A percentile compares a stretch with the other conserved stretches of the same genome.
These are phyloP conservation scores for Aspergillus nidulans DNA, from an alignment of 495 filamentous ascomycete species.

Conservation along the genomic window DNA sequence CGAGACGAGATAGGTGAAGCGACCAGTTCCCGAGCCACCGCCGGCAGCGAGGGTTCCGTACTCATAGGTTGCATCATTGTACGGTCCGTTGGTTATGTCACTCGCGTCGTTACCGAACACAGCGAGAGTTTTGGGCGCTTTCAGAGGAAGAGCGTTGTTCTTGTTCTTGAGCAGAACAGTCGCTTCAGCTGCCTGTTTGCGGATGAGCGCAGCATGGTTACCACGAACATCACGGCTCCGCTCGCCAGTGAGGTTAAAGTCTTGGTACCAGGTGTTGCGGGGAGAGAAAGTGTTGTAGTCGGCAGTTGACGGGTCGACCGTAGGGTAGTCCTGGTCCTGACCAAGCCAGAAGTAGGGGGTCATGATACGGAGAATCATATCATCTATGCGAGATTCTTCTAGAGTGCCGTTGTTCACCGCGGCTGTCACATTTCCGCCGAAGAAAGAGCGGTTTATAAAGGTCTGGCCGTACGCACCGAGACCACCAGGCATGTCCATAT, in stretches of 20 bases:
- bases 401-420: not conserved
- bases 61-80: not conserved
- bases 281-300: not conserved
- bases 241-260: slow-evolving; percentile 1
- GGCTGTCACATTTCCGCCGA: not conserved
- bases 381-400: not conserved
- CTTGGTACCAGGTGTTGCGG: not conserved
- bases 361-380: slow-evolving; percentile 4
- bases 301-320: not conserved
- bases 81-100: not conserved
- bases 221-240: slow-evolving; percentile 2
- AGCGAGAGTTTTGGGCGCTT: not conserved
- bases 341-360: slow-evolving; percentile 5
- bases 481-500: slow-evolving; percentile 9
- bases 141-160: not conserved
- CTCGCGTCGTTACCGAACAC: slow-evolving; percentile 1
- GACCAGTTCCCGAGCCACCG: slow-evolving; percentile 1
- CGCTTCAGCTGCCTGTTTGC: slow-evolving; percentile 1
- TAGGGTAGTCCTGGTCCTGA: not conserved
- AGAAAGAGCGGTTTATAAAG: not conserved
- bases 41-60: slow-evolving; percentile 1
- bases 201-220: not conserved
- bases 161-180: slow-evolving; percentile 4
- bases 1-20: not conserved
- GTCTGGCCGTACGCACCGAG: not conserved